Base-by-base conservation (phyloP, 345 rosid genomes). In the Kernera saxatilis region DNA sequence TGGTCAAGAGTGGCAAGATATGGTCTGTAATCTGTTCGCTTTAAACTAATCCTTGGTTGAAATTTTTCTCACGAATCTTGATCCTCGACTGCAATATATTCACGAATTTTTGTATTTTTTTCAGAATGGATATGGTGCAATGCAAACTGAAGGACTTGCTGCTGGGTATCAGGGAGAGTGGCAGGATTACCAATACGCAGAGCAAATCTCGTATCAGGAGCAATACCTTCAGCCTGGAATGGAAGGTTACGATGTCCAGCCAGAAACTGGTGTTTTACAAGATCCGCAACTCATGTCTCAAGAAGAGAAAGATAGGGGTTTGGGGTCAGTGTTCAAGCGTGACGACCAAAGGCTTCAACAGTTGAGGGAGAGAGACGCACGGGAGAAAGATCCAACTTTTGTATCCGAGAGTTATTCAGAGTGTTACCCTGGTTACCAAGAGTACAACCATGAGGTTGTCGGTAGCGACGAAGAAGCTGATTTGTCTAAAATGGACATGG, bases 391-490 rank as follows among this genome's bases (percentile, higher is more conserved):
- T 79, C 98, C 97, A 0, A 91, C 84, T 66, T 91, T 94, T 75
- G 81, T 94, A 40, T 94, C 99, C 7, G 99, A 94, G 78, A 91
- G 88, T 71, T 94, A 94, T 76, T 94, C 99, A 32, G 99, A 94
- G 84, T 94, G 99, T 80, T 94, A 94, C 80, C 99, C 99, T 1
- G 97, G 97, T 66, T 91, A 91, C 84, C 98, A 93, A 78, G 96
- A 93, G 77, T 93, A 91, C 69, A 91, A 89, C 77, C 91, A 92
- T 69, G 98, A 93, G 84, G 52, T 93, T 6, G 90, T 87, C 7
- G 97, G 87, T 75, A 93, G 98, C 36, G 98, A 93, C 39, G 96
- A 93, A 22, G 98, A 93, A 74, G 95, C 82, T 78, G 98, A 93
- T 79, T 77, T 93, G 74, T 83, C 97, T 11, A 93, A 93, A 72